Percentiles rank a stretch among this genome's conserved stretches.
These are phyloP conservation scores for Vitis hybrid DNA, from an alignment of 177 flowering plant species.

Conservation along the genomic window DNA sequence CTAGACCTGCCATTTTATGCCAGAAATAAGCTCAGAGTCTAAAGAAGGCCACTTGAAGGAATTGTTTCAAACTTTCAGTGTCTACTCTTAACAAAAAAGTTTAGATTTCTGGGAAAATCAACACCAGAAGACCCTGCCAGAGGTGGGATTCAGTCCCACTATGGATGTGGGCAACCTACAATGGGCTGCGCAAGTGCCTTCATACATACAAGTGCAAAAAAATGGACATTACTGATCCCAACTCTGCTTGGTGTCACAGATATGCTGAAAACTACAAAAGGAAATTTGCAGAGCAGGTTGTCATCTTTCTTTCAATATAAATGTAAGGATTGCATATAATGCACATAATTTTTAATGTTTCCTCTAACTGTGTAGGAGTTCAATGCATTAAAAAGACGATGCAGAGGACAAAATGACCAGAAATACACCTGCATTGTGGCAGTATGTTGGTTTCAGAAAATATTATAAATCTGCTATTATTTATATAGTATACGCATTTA, in stretches of 20 bases:
- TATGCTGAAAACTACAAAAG: slow-evolving; percentile 58
- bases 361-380: slow-evolving; percentile 49
- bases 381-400: slow-evolving; percentile 59
- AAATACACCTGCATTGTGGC: slow-evolving; percentile 63
- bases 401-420: slow-evolving; percentile 34
- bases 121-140: too few species aligned
- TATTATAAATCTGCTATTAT: background rate
- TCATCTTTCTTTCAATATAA: background rate
- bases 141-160: background rate
- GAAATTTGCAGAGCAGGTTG: slow-evolving; percentile 82
- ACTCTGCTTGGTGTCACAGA: slow-evolving; percentile 43
- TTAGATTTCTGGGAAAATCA: too few species aligned
- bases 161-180: background rate
- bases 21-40: too few species aligned
- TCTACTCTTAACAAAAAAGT: too few species aligned
- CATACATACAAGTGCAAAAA: background rate
- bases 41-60: too few species aligned
- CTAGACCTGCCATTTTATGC: background rate
- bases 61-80: too few species aligned
- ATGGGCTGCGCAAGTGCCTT: background rate
- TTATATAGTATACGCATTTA: background rate
- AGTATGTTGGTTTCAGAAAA: slow-evolving; percentile 30
- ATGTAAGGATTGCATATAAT: background rate
- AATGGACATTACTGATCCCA: slow-evolving; percentile 21
- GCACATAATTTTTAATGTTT: background rate